Evolutionary conservation across 2,329 filamentous ascomycete species (phyloP), one percentile per base, ranked within the genome.

Genomic region (Lachnellula subtilissima): DNA sequence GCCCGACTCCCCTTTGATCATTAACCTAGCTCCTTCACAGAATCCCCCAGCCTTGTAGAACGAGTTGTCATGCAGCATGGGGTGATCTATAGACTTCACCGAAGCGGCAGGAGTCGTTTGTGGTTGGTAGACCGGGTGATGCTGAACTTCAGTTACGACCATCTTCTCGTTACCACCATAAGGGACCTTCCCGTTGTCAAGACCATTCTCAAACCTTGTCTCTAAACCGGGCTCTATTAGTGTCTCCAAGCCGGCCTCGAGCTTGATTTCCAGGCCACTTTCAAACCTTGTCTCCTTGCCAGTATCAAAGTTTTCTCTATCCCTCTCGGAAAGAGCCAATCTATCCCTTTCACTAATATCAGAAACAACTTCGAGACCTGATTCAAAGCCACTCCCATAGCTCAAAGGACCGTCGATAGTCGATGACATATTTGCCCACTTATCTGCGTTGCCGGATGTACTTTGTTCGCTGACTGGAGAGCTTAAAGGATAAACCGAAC

Each of bases 1-100:
- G 4, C 65, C 65, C 5, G 59, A 58, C 37, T 67, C 67, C 7
- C 67, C 67, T 52, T 57, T 63, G 52, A 64, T 53, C 50, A 66
- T 61, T 14, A 54, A 52, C 45, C 60, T 64, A 2, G 67, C 64
- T 5, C 67, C 67, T 1, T 67, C 67, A 52, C 67, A 70, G 39
- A 70, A 70, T 2, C 67, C 67, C 12, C 64, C 65, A 48, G 64
- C 65, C 48, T 61, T 66, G 55, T 63, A 68, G 50, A 70, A 70
- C 1, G 67, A 69, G 35, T 56, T 60, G 59, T 69, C 65, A 28
- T 64, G 63, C 12, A 60, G 56, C 45, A 69, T 67, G 4, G 63
- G 65, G 49, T 60, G 59, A 28, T 67, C 64, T 19, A 65, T 61
- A 12, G 63, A 64, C 39, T 58, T 65, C 42, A 65, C 47, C 5